Conservation (phyloP, 139 green algal species). For the Chlamydomonas sphaeroides region DNA sequence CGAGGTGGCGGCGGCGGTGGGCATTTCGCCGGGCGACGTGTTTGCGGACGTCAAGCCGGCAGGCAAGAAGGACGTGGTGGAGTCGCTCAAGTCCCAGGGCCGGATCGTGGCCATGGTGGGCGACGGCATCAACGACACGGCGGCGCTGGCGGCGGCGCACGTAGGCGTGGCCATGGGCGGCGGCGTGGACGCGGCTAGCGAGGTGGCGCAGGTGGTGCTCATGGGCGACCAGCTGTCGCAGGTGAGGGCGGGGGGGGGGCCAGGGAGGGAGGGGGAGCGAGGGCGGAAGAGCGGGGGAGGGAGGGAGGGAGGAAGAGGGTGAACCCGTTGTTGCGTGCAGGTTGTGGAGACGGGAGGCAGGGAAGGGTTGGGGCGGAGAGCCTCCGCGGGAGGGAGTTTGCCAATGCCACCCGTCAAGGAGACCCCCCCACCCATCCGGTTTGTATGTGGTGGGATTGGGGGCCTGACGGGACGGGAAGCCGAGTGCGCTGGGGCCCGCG, state of each 20-base stretch:
- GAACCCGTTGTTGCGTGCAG: no score
- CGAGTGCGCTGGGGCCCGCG: no score
- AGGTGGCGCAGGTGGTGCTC: slow-evolving; percentile 84
- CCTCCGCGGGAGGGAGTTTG: no score
- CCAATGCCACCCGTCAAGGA: no score
- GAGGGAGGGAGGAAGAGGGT: no score
- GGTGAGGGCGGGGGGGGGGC: slow-evolving; percentile 37
- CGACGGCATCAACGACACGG: slow-evolving; percentile 92
- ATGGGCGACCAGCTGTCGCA: slow-evolving; percentile 81
- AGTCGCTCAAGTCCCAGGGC: slow-evolving; percentile 62
- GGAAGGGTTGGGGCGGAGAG: no score
- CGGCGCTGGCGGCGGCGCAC: slow-evolving; percentile 84
- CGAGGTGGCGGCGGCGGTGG: slow-evolving; percentile 75
- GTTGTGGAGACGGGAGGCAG: no score
- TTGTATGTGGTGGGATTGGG: no score
- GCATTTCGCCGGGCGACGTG: slow-evolving; percentile 63
- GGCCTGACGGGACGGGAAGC: no score
- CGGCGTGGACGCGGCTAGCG: slow-evolving; percentile 69
- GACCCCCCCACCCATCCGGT: no score
- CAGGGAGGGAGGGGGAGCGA: neutral
- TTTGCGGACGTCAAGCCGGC: slow-evolving; percentile 72
- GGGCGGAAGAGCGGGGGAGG: no score
- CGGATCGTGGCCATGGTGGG: slow-evolving; percentile 87
- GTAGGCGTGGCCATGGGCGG: slow-evolving; percentile 91
- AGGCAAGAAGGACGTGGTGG: slow-evolving; percentile 77